phyloP scores from a whole-genome alignment of 371 early-diverging fungal species.

The Fennellomyces sp. region DNA sequence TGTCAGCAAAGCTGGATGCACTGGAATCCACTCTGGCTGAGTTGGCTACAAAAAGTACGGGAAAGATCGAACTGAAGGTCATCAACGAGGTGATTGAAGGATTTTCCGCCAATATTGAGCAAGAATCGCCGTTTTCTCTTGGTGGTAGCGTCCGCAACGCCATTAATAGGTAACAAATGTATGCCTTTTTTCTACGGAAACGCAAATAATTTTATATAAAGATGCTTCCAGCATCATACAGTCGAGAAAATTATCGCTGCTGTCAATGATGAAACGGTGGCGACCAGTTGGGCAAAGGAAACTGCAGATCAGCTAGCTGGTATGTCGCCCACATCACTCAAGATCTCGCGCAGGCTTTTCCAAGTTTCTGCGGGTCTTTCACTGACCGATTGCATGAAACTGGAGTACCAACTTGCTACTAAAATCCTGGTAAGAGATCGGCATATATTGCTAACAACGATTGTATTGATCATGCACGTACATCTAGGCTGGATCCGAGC shows the following conservation, averaged over 20 bases:
- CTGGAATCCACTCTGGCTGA: constrained; percentile 85
- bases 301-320: constrained; percentile 66
- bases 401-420: constrained; percentile 79
- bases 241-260: constrained; percentile 84
- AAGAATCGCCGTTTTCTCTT: constrained; percentile 5
- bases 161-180: not conserved
- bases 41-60: constrained; percentile 68
- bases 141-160: not conserved
- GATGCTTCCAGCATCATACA: constrained; percentile 72
- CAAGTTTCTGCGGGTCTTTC: constrained; percentile 67
- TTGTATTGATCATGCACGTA: too few relatives aligned
- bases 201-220: not conserved
- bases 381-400: constrained; percentile 79
- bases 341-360: constrained; percentile 84
- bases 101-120: constrained; percentile 67
- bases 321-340: constrained; percentile 90
- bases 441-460: too few relatives aligned
- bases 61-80: constrained; percentile 52
- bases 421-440: too few relatives aligned
- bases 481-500: constrained; percentile 59
- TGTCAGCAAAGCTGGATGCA: constrained; percentile 79
- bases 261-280: constrained; percentile 58
- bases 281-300: constrained; percentile 68
- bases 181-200: too few relatives aligned
- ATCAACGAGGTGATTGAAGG: constrained; percentile 92